Evolutionary conservation across 371 early-diverging fungal genomes (phyloP).

Genomic region (Rhizomucor pusillus): DNA sequence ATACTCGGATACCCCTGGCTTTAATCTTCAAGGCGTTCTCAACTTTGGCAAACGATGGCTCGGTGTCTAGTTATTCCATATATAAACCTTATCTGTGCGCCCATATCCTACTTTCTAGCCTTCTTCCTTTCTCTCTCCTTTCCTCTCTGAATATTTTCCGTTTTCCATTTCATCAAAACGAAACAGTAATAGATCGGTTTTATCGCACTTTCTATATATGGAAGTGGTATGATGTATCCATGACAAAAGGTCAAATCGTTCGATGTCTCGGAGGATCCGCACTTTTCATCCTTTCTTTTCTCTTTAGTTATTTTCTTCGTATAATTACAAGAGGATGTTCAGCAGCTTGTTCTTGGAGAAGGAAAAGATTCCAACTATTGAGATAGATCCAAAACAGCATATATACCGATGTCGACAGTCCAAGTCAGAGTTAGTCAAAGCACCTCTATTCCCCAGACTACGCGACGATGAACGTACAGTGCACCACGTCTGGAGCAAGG

Average conservation of each 20-base stretch:
- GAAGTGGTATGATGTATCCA: no score
- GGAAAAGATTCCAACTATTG: constrained; percentile 35
- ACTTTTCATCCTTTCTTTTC: no score
- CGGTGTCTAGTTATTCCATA: constrained; percentile 10
- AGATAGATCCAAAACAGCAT: constrained; percentile 41
- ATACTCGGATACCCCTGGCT: constrained; percentile 4
- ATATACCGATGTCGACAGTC: constrained; percentile 47
- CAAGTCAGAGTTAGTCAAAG: constrained; percentile 35
- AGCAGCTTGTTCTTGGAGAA: constrained; percentile 27
- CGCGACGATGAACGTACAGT: constrained; percentile 36
- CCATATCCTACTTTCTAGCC: constrained; percentile 4
- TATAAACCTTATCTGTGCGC: constrained; percentile 4
- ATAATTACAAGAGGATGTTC: constrained; percentile 14
- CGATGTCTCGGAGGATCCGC: no score
- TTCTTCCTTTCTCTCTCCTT: constrained; percentile 4
- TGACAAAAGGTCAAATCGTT: no score
- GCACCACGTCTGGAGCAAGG: constrained; percentile 44
- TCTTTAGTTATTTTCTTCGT: no score
- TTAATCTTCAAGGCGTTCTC: constrained; percentile 22
- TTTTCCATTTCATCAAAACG: no score
- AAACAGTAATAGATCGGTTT: no score
- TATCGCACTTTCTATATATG: no score
- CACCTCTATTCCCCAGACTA: constrained; percentile 41
- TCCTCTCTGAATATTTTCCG: no score
- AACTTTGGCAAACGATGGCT: constrained; percentile 28